Conservation (phyloP, 2,329 filamentous ascomycete genomes). For the Curvularia sp. region DNA sequence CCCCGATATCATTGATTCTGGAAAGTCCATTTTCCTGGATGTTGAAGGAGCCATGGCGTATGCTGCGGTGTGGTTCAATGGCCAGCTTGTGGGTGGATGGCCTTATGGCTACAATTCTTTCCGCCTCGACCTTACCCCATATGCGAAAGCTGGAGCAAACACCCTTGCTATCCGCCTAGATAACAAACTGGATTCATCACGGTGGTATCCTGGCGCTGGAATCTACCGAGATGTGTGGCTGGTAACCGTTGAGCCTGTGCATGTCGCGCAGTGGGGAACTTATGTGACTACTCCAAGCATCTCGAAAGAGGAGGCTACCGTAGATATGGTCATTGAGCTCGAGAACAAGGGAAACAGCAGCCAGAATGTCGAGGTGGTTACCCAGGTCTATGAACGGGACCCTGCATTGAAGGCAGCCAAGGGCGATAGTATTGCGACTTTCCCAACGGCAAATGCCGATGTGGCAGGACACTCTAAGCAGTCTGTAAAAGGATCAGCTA, state of each 20-base stretch:
- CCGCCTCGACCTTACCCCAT: slow-evolving; percentile 59
- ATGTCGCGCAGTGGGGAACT: slow-evolving; percentile 59
- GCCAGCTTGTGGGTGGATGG: slow-evolving; percentile 60
- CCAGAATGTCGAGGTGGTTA: slow-evolving; percentile 51
- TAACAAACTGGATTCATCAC: slow-evolving; percentile 57
- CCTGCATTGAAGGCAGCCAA: slow-evolving; percentile 31
- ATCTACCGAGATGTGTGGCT: slow-evolving; percentile 65
- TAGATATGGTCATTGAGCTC: slow-evolving; percentile 56
- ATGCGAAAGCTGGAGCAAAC: slow-evolving; percentile 51
- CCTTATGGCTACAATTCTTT: slow-evolving; percentile 62
- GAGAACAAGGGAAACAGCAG: slow-evolving; percentile 54
- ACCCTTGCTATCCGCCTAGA: slow-evolving; percentile 61
- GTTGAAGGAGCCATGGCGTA: slow-evolving; percentile 63
- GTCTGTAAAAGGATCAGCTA: slow-evolving; percentile 46
- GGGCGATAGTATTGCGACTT: slow-evolving; percentile 44
- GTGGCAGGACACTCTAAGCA: slow-evolving; percentile 46
- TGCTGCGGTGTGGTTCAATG: slow-evolving; percentile 62
- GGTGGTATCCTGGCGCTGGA: slow-evolving; percentile 64
- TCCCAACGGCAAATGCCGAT: slow-evolving; percentile 41
- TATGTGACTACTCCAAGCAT: slow-evolving; percentile 58
- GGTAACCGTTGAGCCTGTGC: slow-evolving; percentile 56
- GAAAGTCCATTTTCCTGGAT: slow-evolving; percentile 56
- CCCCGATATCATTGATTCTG: slow-evolving; percentile 34
- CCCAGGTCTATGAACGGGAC: slow-evolving; percentile 54
- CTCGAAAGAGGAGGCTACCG: slow-evolving; percentile 55